These are phyloP conservation scores for Didymella arachidicola DNA, from an alignment of 2,329 filamentous ascomycete species.

Conservation along the genomic window DNA sequence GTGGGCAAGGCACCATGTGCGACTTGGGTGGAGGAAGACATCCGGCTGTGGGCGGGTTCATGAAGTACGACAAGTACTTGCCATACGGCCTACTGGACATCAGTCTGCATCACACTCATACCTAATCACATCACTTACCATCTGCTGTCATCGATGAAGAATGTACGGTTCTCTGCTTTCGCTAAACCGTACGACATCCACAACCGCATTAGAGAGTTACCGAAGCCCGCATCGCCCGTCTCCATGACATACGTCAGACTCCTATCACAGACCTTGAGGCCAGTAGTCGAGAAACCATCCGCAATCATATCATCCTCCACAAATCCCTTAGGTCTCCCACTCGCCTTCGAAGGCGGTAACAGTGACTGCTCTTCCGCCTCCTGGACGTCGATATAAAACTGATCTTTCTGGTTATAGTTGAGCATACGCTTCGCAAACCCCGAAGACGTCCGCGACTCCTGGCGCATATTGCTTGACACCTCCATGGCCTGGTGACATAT, in stretches of 20 bases:
- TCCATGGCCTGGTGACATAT: slow-evolving; percentile 74
- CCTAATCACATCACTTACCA: slow-evolving; percentile 59
- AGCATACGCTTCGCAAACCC: slow-evolving; percentile 45
- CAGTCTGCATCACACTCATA: slow-evolving; percentile 16
- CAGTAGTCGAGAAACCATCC: slow-evolving; percentile 37
- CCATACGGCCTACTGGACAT: slow-evolving; percentile 70
- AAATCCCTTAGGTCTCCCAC: slow-evolving; percentile 49
- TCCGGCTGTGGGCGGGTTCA: slow-evolving; percentile 67
- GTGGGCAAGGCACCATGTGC: slow-evolving; percentile 81
- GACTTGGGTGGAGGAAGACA: slow-evolving; percentile 77
- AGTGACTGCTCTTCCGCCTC: slow-evolving; percentile 73
- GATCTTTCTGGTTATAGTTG: slow-evolving; percentile 69
- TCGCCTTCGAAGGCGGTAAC: slow-evolving; percentile 58
- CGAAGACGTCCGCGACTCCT: slow-evolving; percentile 39
- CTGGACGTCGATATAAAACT: slow-evolving; percentile 75
- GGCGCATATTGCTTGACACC: slow-evolving; percentile 62
- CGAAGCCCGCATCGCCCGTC: slow-evolving; percentile 76
- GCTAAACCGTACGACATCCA: slow-evolving; percentile 88
- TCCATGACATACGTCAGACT: slow-evolving; percentile 83
- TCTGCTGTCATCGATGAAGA: slow-evolving; percentile 84
- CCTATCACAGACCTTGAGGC: slow-evolving; percentile 67
- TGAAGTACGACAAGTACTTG: slow-evolving; percentile 75
- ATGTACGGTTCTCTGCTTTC: slow-evolving; percentile 73
- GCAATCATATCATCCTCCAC: slow-evolving; percentile 49
- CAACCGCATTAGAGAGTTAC: slow-evolving; percentile 76